These are phyloP conservation scores for Leptodermis oblonga DNA, from an alignment of 257 asterid species.

Conservation along the genomic window DNA sequence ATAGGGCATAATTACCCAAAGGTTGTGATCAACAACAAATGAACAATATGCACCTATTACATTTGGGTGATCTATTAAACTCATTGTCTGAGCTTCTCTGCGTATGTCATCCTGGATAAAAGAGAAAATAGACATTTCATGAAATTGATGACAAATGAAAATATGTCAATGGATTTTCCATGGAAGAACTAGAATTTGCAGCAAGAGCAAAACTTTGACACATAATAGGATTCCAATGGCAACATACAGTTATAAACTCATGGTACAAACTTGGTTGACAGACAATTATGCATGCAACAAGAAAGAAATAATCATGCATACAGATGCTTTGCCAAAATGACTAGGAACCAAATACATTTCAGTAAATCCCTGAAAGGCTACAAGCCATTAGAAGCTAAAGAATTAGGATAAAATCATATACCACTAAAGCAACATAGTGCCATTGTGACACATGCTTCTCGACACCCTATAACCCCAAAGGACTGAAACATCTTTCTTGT, in stretches of 20 bases:
- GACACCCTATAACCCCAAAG: not conserved
- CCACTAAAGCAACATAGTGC: not conserved
- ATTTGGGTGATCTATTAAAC: constrained; percentile 90
- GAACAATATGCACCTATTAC: constrained; percentile 87
- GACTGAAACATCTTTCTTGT: not conserved
- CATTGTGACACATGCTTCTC: not conserved
- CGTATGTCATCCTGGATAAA: constrained; percentile 89
- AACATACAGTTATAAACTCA: not conserved
- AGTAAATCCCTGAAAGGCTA: not conserved
- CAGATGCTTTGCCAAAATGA: not conserved
- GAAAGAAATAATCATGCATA: not conserved
- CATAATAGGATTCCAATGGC: not conserved
- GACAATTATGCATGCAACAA: not conserved
- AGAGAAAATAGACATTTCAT: not conserved
- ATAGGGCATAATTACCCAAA: constrained; percentile 97
- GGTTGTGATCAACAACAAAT: constrained; percentile 89
- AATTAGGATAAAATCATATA: not conserved
- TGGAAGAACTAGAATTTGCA: not conserved
- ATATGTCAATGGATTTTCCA: not conserved
- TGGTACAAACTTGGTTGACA: not conserved
- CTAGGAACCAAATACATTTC: not conserved
- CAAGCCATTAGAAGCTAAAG: not conserved
- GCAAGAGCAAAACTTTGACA: not conserved
- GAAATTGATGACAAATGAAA: not conserved
- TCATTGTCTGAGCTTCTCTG: constrained; percentile 96